These are phyloP conservation scores for Alternaria sp. DNA, from an alignment of 2,329 filamentous ascomycete species.

Conservation along the genomic window DNA sequence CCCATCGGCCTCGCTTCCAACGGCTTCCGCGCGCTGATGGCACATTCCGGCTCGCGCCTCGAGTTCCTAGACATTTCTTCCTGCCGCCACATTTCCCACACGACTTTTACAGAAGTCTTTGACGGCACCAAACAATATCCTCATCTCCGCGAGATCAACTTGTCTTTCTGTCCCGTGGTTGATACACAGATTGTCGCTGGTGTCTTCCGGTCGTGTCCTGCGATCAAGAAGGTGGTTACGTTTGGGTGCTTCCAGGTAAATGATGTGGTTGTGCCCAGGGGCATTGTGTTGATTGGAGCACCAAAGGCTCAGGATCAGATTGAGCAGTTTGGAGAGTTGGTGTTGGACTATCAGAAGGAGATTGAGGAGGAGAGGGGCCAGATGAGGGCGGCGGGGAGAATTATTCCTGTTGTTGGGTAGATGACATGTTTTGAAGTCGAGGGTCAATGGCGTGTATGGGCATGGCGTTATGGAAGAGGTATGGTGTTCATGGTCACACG, in stretches of 20 bases:
- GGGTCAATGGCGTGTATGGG: neutral
- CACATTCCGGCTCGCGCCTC: slow-evolving; percentile 76
- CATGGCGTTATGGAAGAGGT: neutral
- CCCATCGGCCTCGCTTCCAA: slow-evolving; percentile 76
- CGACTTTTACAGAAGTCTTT: slow-evolving; percentile 80
- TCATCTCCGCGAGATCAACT: slow-evolving; percentile 74
- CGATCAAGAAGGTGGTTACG: slow-evolving; percentile 64
- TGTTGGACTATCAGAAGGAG: slow-evolving; percentile 44
- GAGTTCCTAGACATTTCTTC: slow-evolving; percentile 79
- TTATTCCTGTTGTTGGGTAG: slow-evolving; percentile 38
- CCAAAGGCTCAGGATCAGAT: slow-evolving; percentile 67
- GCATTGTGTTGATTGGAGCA: slow-evolving; percentile 68
- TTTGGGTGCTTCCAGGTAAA: slow-evolving; percentile 70
- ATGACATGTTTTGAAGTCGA: neutral
- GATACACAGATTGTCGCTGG: slow-evolving; percentile 70
- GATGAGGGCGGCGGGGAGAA: slow-evolving; percentile 21
- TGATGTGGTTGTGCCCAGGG: slow-evolving; percentile 64
- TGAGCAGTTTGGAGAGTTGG: slow-evolving; percentile 57
- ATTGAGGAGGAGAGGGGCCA: slow-evolving; percentile 14
- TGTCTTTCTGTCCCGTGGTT: slow-evolving; percentile 77
- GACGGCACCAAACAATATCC: slow-evolving; percentile 68
- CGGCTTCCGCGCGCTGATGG: slow-evolving; percentile 84
- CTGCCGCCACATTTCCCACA: slow-evolving; percentile 79
- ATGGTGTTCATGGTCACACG: neutral
- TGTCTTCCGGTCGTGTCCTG: slow-evolving; percentile 72